Conservation (phyloP, 2,329 filamentous ascomycete genomes). For the Waltergamsia citrina region DNA sequence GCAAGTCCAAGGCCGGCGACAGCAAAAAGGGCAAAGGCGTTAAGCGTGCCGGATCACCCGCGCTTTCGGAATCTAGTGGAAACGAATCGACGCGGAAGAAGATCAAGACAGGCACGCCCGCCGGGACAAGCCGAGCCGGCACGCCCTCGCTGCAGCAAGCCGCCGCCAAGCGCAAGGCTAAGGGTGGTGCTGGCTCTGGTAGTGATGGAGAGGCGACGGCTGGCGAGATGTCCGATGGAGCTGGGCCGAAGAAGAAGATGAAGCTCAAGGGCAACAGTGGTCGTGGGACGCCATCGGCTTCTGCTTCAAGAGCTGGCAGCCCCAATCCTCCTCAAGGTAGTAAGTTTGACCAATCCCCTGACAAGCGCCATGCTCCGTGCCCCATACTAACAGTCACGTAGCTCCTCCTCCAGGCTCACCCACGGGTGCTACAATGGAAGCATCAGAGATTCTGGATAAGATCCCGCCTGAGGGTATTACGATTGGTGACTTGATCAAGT, state of each 20-base stretch:
- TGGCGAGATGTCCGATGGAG: conserved; percentile 55
- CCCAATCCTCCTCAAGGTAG: conserved; percentile 31
- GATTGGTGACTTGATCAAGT: conserved; percentile 42
- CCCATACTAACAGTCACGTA: too few relatives aligned
- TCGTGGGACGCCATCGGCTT: conserved; percentile 26
- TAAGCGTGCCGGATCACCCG: conserved; percentile 80
- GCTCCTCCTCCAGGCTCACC: conserved; percentile 25
- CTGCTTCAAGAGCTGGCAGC: conserved; percentile 42
- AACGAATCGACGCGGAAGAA: conserved; percentile 80
- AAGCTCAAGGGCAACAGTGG: conserved; percentile 22
- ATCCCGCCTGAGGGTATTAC: conserved; percentile 45
- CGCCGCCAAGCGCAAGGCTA: conserved; percentile 15
- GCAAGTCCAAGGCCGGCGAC: conserved; percentile 26
- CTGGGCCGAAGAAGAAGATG: conserved; percentile 40
- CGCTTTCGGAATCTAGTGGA: conserved; percentile 82
- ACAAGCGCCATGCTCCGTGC: conserved; percentile 4
- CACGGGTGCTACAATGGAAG: conserved; percentile 26
- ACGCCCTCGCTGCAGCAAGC: conserved; percentile 38
- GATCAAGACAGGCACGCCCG: conserved; percentile 40
- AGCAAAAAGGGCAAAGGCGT: conserved; percentile 51
- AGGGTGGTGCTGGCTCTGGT: conserved; percentile 43
- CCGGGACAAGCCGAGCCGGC: conserved; percentile 41
- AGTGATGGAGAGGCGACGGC: conserved; percentile 67
- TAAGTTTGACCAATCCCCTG: conserved; percentile 5
- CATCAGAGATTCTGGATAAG: conserved; percentile 43